Conservation (phyloP, 2,329 filamentous ascomycete genomes). For the Dactylellina drechsleri region DNA sequence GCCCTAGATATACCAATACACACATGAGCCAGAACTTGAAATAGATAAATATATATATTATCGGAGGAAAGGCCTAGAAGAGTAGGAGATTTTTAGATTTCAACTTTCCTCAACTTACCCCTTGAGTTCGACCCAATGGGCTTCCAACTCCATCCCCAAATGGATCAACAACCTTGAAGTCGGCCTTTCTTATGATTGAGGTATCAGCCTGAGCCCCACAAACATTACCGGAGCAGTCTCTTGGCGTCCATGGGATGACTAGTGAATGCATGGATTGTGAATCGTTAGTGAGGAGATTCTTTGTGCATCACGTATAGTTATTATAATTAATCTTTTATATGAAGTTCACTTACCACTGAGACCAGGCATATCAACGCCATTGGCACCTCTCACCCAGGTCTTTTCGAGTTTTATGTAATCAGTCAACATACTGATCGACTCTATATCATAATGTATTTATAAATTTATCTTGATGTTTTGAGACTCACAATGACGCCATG, state of each 20-base stretch:
- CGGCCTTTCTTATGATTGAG: not conserved
- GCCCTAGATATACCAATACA: not conserved
- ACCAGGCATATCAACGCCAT: not conserved
- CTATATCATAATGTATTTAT: not conserved
- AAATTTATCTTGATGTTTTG: not conserved
- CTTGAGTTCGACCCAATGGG: not conserved
- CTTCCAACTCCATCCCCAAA: not conserved
- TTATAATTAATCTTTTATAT: too few species aligned
- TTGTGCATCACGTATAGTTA: too few species aligned
- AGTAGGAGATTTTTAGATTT: not conserved
- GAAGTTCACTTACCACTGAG: not conserved
- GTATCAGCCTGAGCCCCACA: not conserved
- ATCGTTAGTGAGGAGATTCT: not conserved
- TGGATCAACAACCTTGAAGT: constrained; percentile 1
- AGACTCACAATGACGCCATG: not conserved
- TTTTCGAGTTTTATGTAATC: not conserved
- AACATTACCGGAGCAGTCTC: not conserved
- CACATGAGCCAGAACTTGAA: not conserved
- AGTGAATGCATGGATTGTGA: not conserved
- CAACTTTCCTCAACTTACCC: not conserved
- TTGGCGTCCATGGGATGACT: not conserved
- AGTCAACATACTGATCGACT: not conserved
- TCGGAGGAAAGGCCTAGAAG: not conserved
- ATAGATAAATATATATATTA: not conserved
- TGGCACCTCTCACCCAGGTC: not conserved